Conservation (phyloP, 805 yeast species). For the Metschnikowia similis region DNA sequence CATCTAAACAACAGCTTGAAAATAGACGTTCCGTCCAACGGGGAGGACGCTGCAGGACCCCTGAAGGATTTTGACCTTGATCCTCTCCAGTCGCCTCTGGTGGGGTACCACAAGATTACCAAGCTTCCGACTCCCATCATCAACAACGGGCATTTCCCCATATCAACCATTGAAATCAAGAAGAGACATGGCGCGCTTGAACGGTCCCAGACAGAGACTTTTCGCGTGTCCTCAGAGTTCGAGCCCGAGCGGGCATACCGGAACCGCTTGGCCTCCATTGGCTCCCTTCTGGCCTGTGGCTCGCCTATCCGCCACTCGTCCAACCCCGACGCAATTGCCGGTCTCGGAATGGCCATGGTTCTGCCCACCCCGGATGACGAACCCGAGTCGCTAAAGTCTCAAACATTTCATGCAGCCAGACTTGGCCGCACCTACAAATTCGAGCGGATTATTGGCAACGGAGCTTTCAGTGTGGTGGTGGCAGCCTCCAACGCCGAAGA, state of each 20-base stretch:
- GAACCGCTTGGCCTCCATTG: slow-evolving; percentile 1
- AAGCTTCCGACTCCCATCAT: slow-evolving; percentile 45
- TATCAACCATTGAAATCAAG: slow-evolving; percentile 6
- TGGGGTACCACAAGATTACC: slow-evolving; percentile 30
- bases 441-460: slow-evolving; percentile 49
- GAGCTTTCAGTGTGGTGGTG: slow-evolving; percentile 65
- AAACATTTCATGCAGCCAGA: slow-evolving; percentile 11
- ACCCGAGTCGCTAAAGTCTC: background rate
- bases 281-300: background rate
- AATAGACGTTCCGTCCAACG: slow-evolving; percentile 11
- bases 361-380: slow-evolving; percentile 14
- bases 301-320: slow-evolving; percentile 8
- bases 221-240: slow-evolving; percentile 14
- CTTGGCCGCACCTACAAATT: slow-evolving; percentile 9
- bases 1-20: slow-evolving; percentile 5
- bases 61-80: slow-evolving; percentile 11
- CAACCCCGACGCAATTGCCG: slow-evolving; percentile 6
- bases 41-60: background rate
- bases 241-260: slow-evolving; percentile 5
- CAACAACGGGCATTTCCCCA: slow-evolving; percentile 10
- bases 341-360: slow-evolving; percentile 3
- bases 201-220: background rate
- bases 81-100: slow-evolving; percentile 3
- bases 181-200: slow-evolving; percentile 3
- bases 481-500: slow-evolving; percentile 35